These are phyloP conservation scores for Apiotrichum porosum DNA, from an alignment of 1,284 basidiomycete genomes.

Conservation along the genomic window DNA sequence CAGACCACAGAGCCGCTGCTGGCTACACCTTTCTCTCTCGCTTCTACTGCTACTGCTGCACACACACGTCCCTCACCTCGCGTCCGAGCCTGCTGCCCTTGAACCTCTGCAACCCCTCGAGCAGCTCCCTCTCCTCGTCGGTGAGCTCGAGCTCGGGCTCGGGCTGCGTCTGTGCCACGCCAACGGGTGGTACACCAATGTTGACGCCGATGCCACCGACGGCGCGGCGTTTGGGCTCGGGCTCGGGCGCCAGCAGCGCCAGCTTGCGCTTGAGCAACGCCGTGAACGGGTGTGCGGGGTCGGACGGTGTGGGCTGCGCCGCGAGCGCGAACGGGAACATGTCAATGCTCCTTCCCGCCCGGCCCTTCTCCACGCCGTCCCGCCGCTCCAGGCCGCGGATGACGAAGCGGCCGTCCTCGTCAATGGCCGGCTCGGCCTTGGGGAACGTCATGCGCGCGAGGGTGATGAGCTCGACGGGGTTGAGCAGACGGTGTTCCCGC, in stretches of 20 bases:
- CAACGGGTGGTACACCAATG: background rate
- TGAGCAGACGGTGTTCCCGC: conserved; percentile 30
- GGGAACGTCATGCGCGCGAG: conserved; percentile 43
- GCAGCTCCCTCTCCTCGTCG: conserved; percentile 34
- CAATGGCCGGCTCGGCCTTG: conserved; percentile 33
- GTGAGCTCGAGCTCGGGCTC: conserved; percentile 11
- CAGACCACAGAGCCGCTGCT: too few relatives aligned
- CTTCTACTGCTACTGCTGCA: conserved; percentile 27
- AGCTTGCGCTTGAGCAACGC: conserved; percentile 33
- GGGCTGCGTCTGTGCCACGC: background rate
- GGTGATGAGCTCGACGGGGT: conserved; percentile 40
- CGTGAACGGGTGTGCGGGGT: conserved; percentile 29
- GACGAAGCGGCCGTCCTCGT: conserved; percentile 35
- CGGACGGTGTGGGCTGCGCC: conserved; percentile 19
- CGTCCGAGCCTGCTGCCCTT: conserved; percentile 29
- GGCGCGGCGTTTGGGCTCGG: conserved; percentile 1
- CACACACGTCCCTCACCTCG: conserved; percentile 38
- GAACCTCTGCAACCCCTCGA: conserved; percentile 38
- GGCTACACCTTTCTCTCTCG: too few relatives aligned
- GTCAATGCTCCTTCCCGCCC: conserved; percentile 11
- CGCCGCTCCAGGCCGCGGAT: conserved; percentile 36
- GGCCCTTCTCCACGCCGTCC: conserved; percentile 30
- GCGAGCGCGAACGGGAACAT: conserved; percentile 43
- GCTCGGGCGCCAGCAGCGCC: conserved; percentile 21
- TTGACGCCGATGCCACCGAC: background rate